phyloP scores from a whole-genome alignment of 2,329 filamentous ascomycete species.

The Cladophialophora exuberans region DNA sequence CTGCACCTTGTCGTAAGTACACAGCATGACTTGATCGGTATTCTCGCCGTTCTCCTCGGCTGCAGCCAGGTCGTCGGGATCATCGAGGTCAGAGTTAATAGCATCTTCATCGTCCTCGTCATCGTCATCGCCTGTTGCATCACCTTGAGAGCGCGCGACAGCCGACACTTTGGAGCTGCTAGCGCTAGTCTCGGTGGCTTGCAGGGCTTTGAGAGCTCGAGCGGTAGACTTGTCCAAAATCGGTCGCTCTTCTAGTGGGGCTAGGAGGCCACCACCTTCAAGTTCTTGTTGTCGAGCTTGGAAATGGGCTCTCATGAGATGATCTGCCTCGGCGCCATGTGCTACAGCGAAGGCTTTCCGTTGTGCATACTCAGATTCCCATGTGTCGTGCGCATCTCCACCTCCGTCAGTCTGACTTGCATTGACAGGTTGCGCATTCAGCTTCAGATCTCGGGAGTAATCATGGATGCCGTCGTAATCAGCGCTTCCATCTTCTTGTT shows the following conservation, averaged over 20 bases:
- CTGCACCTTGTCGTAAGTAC: conserved; percentile 99
- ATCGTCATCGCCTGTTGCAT: conserved; percentile 56
- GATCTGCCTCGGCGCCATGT: conserved; percentile 42
- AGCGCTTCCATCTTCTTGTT: conserved; percentile 29
- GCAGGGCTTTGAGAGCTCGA: conserved; percentile 36
- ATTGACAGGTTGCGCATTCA: conserved; percentile 42
- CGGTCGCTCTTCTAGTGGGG: conserved; percentile 46
- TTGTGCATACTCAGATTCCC: conserved; percentile 50
- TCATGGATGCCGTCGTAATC: conserved; percentile 22
- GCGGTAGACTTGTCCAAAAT: conserved; percentile 42
- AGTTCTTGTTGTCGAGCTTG: conserved; percentile 45
- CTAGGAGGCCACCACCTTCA: conserved; percentile 51
- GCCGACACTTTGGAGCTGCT: conserved; percentile 28
- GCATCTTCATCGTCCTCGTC: conserved; percentile 83
- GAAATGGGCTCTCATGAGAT: conserved; percentile 47
- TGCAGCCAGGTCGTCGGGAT: conserved; percentile 86
- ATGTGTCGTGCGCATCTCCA: conserved; percentile 61
- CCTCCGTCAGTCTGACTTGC: conserved; percentile 77
- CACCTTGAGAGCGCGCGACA: conserved; percentile 51
- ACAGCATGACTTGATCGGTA: conserved; percentile 90
- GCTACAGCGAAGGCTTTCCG: conserved; percentile 44
- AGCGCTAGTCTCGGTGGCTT: conserved; percentile 19
- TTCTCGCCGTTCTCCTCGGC: conserved; percentile 87
- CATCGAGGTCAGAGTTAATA: conserved; percentile 97
- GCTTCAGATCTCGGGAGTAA: conserved; percentile 14